phyloP scores from a whole-genome alignment of 352 stramenopile species.

The Phytophthora pisi region DNA sequence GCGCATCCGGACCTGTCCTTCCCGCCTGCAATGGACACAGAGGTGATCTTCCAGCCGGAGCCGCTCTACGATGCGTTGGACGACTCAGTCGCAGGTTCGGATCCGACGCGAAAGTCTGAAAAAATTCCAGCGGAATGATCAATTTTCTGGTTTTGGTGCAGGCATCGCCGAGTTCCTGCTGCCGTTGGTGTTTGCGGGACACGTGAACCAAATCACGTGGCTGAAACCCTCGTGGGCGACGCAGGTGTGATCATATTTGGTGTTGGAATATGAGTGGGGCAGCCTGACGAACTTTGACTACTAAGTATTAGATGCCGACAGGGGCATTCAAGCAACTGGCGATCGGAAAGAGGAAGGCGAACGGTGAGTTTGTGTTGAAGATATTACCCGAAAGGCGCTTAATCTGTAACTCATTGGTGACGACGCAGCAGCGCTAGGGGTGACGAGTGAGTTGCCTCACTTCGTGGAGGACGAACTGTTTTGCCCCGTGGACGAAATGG shows the following conservation, averaged over 20 bases:
- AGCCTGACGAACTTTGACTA: background rate
- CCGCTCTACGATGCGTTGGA: conserved; percentile 80
- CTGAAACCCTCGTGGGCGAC: conserved; percentile 81
- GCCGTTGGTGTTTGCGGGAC: conserved; percentile 77
- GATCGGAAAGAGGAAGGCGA: conserved; percentile 45
- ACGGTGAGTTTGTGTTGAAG: conserved; percentile 30
- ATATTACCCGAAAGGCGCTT: background rate
- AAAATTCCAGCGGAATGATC: background rate
- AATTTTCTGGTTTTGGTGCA: conserved; percentile 6
- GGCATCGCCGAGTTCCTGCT: conserved; percentile 90
- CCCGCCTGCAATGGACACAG: conserved; percentile 39
- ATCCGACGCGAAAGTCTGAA: conserved; percentile 6
- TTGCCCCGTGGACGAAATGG: conserved; percentile 42
- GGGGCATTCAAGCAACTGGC: conserved; percentile 40
- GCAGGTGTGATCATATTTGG: conserved; percentile 44
- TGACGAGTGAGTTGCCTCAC: conserved; percentile 64
- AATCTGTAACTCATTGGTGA: background rate
- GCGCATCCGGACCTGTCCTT: conserved; percentile 90
- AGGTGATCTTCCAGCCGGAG: conserved; percentile 66
- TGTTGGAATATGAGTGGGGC: background rate
- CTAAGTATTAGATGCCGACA: conserved; percentile 39
- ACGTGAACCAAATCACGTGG: conserved; percentile 81
- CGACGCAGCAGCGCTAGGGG: conserved; percentile 41
- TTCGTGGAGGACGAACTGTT: conserved; percentile 81
- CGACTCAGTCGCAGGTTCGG: conserved; percentile 47